These are phyloP conservation scores for Candida albicans DNA, from an alignment of 1,139 yeast species.

Conservation along the genomic window DNA sequence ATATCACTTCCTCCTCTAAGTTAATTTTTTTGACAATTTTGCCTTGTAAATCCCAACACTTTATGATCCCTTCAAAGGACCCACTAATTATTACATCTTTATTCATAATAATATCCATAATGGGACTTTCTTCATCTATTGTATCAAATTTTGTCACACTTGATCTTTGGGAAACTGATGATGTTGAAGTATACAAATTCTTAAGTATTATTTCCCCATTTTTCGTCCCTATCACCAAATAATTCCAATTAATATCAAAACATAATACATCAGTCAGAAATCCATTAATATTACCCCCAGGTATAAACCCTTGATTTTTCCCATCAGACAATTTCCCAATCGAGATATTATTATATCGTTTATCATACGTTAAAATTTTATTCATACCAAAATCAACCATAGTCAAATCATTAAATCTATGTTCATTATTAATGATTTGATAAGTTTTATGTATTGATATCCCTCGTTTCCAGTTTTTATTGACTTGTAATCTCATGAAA, in stretches of 20 bases:
- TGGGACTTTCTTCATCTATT: slow-evolving; percentile 15
- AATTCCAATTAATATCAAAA: slow-evolving; percentile 35
- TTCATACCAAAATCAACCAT: slow-evolving; percentile 39
- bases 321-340: slow-evolving; percentile 44
- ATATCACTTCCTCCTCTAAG: slow-evolving; percentile 20
- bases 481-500: slow-evolving; percentile 42
- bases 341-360: slow-evolving; percentile 36
- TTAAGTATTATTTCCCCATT: slow-evolving; percentile 33
- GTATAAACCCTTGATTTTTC: slow-evolving; percentile 39
- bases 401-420: slow-evolving; percentile 28
- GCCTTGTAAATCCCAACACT: slow-evolving; percentile 32
- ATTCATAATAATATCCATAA: slow-evolving; percentile 23
- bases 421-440: slow-evolving; percentile 28
- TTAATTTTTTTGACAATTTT: slow-evolving; percentile 15
- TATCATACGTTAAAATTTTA: slow-evolving; percentile 35
- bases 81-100: slow-evolving; percentile 31
- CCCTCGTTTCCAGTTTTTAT: slow-evolving; percentile 56
- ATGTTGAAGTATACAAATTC: slow-evolving; percentile 36
- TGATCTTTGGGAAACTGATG: slow-evolving; percentile 29
- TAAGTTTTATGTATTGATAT: slow-evolving; percentile 31
- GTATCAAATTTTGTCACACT: slow-evolving; percentile 22
- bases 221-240: slow-evolving; percentile 30
- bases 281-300: slow-evolving; percentile 28
- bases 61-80: slow-evolving; percentile 24
- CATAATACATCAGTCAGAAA: slow-evolving; percentile 19